phyloP scores from a whole-genome alignment of 768 basidiomycete genomes.

The Lyophyllum shimeji region DNA sequence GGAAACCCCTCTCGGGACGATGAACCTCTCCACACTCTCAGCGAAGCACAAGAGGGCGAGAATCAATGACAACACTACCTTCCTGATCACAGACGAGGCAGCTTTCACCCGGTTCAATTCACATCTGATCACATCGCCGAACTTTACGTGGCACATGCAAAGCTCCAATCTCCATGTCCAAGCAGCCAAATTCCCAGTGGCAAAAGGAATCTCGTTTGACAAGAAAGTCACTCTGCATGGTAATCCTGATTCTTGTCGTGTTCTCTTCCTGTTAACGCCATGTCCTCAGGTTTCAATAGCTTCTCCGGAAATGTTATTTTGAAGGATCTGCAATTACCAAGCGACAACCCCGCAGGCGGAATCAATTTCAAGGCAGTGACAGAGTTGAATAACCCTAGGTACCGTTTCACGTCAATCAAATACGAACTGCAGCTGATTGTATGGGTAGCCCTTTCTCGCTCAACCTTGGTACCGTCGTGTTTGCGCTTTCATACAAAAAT shows the following conservation, averaged over 20 bases:
- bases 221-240: conserved; percentile 62
- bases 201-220: conserved; percentile 64
- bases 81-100: conserved; percentile 52
- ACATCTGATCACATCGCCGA: conserved; percentile 62
- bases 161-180: conserved; percentile 60
- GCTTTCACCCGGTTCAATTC: conserved; percentile 64
- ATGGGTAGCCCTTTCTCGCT: conserved; percentile 61
- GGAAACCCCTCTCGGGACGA: conserved; percentile 53
- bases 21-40: conserved; percentile 46
- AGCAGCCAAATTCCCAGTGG: conserved; percentile 65
- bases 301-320: conserved; percentile 58
- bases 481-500: conserved; percentile 57
- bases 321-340: conserved; percentile 61
- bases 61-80: conserved; percentile 60
- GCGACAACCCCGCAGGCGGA: conserved; percentile 65
- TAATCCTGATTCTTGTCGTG: conserved; percentile 8
- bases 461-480: conserved; percentile 64
- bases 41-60: conserved; percentile 56
- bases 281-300: conserved; percentile 51
- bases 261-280: neutral
- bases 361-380: conserved; percentile 65
- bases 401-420: neutral
- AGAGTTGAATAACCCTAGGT: conserved; percentile 59
- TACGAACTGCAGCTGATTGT: neutral
- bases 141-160: conserved; percentile 66